A percentile compares a stretch with the other conserved stretches of the same genome.
phyloP scores from a whole-genome alignment of 164 flowering plant genomes.

The Cinnamomum chago region DNA sequence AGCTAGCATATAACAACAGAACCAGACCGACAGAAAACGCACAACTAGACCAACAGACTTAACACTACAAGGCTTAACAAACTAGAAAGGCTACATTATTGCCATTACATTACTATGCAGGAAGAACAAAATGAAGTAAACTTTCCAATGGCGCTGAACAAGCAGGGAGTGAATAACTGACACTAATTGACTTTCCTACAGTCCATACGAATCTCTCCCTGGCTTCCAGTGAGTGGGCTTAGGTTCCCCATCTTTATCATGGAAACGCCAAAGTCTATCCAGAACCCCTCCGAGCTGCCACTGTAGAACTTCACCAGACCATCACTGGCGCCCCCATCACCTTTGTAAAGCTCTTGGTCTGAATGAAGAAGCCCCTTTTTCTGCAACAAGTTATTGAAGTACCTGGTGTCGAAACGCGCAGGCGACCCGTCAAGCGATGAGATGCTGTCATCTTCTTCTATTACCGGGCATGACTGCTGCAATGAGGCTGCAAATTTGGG shows the following conservation, averaged over 20 bases:
- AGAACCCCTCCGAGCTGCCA: neutral
- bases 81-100: no score
- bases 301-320: neutral
- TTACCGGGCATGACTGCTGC: neutral
- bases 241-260: constrained; percentile 1
- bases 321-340: neutral
- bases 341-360: neutral
- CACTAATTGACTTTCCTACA: neutral
- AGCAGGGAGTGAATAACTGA: neutral
- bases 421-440: neutral
- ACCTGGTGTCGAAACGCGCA: neutral
- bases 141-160: neutral
- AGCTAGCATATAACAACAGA: no score
- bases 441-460: neutral
- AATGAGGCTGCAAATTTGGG: neutral
- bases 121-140: neutral
- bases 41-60: no score
- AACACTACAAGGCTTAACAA: no score
- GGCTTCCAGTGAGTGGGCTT: neutral
- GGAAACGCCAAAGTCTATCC: neutral
- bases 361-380: constrained; percentile 3
- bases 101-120: no score
- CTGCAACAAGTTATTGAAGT: neutral
- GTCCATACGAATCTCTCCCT: neutral
- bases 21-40: no score